Conservation (phyloP, 306 rosid species). For the Biancaea sappan region DNA sequence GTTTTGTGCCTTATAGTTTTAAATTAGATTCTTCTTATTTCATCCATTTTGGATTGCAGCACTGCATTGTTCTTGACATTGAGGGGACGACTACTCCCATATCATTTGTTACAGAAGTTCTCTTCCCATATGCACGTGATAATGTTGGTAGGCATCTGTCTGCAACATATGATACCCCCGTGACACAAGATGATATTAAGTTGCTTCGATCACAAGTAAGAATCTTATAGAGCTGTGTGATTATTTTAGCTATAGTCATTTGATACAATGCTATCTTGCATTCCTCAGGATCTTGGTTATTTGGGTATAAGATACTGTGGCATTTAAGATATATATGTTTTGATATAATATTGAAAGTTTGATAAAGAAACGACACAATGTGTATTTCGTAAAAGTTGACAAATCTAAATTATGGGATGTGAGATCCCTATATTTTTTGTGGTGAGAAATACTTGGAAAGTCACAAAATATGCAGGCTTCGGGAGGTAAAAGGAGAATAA, state of each 20-base stretch:
- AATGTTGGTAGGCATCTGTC: slow-evolving; percentile 87
- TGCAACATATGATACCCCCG: slow-evolving; percentile 67
- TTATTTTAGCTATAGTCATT: slow-evolving; percentile 12
- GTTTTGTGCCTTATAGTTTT: slow-evolving; percentile 15
- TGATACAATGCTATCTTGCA: not conserved
- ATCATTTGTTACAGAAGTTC: slow-evolving; percentile 90
- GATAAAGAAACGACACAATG: not conserved
- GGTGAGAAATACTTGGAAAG: too few species aligned
- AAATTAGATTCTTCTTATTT: slow-evolving; percentile 29
- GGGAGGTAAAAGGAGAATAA: too few species aligned
- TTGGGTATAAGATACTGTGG: not conserved
- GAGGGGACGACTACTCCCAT: slow-evolving; percentile 98
- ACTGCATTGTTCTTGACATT: slow-evolving; percentile 89
- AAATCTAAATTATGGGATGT: not conserved
- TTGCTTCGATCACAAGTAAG: slow-evolving; percentile 79
- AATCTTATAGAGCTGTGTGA: slow-evolving; percentile 20
- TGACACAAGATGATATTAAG: slow-evolving; percentile 77
- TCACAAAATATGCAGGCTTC: too few species aligned
- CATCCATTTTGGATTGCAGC: slow-evolving; percentile 55
- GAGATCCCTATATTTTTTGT: not conserved
- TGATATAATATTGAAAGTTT: not conserved
- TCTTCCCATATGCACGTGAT: slow-evolving; percentile 88
- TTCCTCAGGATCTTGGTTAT: not conserved
- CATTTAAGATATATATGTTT: not conserved
- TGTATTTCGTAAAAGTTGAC: not conserved